These are phyloP conservation scores for Herpetospermum pedunculosum DNA, from an alignment of 306 rosid genomes.

Conservation along the genomic window DNA sequence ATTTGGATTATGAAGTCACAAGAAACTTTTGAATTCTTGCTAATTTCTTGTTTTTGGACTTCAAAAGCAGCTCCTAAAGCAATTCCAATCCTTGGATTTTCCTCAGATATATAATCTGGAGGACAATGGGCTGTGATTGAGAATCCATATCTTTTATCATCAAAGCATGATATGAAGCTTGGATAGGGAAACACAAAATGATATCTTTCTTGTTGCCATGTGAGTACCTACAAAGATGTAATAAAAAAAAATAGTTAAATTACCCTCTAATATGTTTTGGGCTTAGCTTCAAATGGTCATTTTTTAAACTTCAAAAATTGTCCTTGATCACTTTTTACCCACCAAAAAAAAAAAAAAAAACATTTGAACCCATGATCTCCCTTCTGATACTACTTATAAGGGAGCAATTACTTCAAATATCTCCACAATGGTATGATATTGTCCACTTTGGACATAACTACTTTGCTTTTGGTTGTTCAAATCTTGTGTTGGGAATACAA, in stretches of 20 bases:
- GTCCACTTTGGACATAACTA: too few species aligned
- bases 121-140: background rate
- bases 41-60: background rate
- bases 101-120: background rate
- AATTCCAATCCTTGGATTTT: constrained; percentile 9
- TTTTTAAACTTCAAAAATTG: too few species aligned
- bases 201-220: constrained; percentile 8
- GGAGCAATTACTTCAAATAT: too few species aligned
- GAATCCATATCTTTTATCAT: background rate
- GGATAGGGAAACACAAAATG: background rate
- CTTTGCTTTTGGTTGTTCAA: too few species aligned
- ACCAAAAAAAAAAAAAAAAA: too few species aligned
- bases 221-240: background rate
- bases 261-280: too few species aligned
- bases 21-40: background rate
- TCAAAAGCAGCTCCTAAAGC: constrained; percentile 5
- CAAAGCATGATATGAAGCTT: background rate
- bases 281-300: too few species aligned
- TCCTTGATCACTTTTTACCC: too few species aligned
- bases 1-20: background rate
- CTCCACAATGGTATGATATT: too few species aligned
- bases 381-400: too few species aligned
- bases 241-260: background rate
- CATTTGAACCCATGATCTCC: too few species aligned
- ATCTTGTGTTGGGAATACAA: too few species aligned